Conservation (phyloP, 805 yeast genomes). For the Nakazawaea sp. region DNA sequence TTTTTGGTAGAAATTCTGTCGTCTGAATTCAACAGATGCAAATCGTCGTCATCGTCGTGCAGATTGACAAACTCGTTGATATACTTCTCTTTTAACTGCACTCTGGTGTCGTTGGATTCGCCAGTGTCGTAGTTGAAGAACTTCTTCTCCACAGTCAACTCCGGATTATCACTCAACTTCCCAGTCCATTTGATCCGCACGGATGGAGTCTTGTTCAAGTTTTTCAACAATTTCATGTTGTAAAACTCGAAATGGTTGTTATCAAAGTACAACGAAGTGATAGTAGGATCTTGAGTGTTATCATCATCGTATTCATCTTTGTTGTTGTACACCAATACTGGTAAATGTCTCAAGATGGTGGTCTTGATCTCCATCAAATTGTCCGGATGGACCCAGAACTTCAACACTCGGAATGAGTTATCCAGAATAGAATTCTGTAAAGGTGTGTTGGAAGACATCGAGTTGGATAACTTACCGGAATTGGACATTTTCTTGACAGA, state of each 20-base stretch:
- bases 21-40: slow-evolving; percentile 30
- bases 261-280: slow-evolving; percentile 85
- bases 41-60: slow-evolving; percentile 8
- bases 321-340: slow-evolving; percentile 72
- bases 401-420: slow-evolving; percentile 51
- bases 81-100: slow-evolving; percentile 74
- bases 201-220: slow-evolving; percentile 55
- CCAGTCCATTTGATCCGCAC: slow-evolving; percentile 91
- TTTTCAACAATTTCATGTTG: slow-evolving; percentile 73
- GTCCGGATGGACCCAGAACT: slow-evolving; percentile 97
- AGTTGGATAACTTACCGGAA: slow-evolving; percentile 25
- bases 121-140: slow-evolving; percentile 50
- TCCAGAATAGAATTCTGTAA: slow-evolving; percentile 10
- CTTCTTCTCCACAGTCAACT: slow-evolving; percentile 76
- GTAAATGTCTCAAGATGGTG: slow-evolving; percentile 87
- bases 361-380: slow-evolving; percentile 96
- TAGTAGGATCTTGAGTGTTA: slow-evolving; percentile 64
- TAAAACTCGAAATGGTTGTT: slow-evolving; percentile 77
- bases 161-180: slow-evolving; percentile 56
- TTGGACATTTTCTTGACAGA: slow-evolving; percentile 41
- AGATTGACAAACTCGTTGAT: slow-evolving; percentile 56
- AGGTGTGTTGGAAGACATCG: slow-evolving; percentile 19
- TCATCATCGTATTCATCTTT: slow-evolving; percentile 39
- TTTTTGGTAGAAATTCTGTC: slow-evolving; percentile 12
- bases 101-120: slow-evolving; percentile 46